Evolutionary conservation across 495 filamentous ascomycete species (phyloP), one percentile per base, ranked within the genome.

Genomic region (Chlorociboria aeruginascens): DNA sequence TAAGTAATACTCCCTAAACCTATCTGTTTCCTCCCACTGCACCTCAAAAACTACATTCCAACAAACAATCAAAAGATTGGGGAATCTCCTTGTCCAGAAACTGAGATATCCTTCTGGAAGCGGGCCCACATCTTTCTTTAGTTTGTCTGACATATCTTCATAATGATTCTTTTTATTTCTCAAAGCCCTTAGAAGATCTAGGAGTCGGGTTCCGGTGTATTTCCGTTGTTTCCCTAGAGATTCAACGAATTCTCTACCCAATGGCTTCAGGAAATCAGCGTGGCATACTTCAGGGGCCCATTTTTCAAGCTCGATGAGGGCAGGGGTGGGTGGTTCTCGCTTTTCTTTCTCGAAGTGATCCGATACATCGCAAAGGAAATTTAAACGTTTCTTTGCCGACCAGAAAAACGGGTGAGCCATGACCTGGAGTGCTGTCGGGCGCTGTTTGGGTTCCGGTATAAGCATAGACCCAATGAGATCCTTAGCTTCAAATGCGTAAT

Each of bases 351-450:
- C 92, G 56, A 95, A 96, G 58, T 92, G 86, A 57, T 98, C 92
- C 0, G 86, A 93, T 28, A 92, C 85, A 47, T 95, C 86, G 57
- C 88, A 90, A 13, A 98, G 77, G 66, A 97, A 98, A 29, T 74
- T 77, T 20, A 97, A 79, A 12, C 88, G 79, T 55, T 93, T 89
- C 55, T 90, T 88, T 1, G 83, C 61, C 2, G 76, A 66, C 92
- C 92, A 98, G 74, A 98, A 98, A 71, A 96, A 97, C 0, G 92
- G 92, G 59, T 98, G 92, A 28, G 82, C 77, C 66, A 95, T 76
- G 50, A 97, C 85, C 42, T 85, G 67, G 43, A 66, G 69, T 25
- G 92, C 78, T 48, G 87, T 70, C 44, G 93, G 80, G 58, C 85
- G 76, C 47, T 64, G 55, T 50, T 77, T 85, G 33, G 79, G 92